phyloP scores from a whole-genome alignment of 169 alveolate species.

The Miamiensis avidus region DNA sequence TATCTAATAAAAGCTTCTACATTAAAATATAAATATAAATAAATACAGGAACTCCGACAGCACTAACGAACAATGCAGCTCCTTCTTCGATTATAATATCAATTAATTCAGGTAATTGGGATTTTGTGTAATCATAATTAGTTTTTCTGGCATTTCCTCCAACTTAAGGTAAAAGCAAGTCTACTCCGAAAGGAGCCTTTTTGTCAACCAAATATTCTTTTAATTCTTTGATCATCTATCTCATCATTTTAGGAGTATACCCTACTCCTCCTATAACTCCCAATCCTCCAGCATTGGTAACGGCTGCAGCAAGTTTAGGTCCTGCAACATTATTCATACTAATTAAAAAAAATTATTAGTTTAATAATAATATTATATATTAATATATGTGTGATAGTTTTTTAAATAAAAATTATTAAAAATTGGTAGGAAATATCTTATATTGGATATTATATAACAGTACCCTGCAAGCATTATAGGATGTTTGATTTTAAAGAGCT shows the following conservation, averaged over 20 bases:
- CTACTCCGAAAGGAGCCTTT: background rate
- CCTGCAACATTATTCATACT: background rate
- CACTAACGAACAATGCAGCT: constrained; percentile 34
- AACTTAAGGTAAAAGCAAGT: background rate
- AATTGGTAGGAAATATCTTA: no score
- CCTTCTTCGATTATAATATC: background rate
- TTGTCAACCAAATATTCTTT: background rate
- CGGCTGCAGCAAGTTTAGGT: background rate
- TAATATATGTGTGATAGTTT: no score
- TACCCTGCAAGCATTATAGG: background rate
- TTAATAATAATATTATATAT: no score
- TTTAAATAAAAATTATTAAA: no score
- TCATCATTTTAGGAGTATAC: background rate
- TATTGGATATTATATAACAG: no score
- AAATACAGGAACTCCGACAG: constrained; percentile 44
- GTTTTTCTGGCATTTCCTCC: background rate
- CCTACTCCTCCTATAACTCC: background rate
- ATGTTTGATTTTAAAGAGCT: background rate
- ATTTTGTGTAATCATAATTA: background rate
- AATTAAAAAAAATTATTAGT: no score
- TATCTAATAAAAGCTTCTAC: no score
- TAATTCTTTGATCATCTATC: background rate
- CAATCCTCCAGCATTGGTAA: background rate
- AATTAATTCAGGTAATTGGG: background rate
- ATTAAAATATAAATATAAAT: no score